A percentile compares a stretch with the other conserved stretches of the same genome.
phyloP scores from a whole-genome alignment of 2,329 filamentous ascomycete species.

The Metarhizium album region DNA sequence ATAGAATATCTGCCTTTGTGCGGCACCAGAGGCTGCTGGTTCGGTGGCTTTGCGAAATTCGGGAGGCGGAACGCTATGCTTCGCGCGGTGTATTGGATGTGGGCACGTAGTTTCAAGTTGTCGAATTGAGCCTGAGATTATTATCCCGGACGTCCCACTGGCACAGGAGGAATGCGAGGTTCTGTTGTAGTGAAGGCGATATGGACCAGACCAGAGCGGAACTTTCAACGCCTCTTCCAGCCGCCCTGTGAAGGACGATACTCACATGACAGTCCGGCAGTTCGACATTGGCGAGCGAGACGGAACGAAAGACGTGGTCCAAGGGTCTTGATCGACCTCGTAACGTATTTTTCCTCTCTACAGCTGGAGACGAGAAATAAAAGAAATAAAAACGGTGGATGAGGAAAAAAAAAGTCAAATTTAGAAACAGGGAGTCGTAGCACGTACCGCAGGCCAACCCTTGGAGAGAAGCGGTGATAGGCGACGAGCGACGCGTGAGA shows the following conservation, averaged over 20 bases:
- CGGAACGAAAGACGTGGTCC: neutral
- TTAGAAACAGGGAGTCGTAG: neutral
- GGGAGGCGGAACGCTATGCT: neutral
- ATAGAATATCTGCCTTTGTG: neutral
- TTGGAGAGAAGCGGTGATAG: slow-evolving; percentile 9
- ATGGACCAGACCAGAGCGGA: neutral
- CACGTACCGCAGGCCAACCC: slow-evolving; percentile 1
- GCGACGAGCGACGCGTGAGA: neutral
- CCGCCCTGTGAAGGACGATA: neutral
- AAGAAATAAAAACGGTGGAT: neutral
- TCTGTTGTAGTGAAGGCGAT: neutral
- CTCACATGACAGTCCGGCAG: neutral
- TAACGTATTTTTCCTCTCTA: too few relatives aligned
- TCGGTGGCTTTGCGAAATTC: neutral
- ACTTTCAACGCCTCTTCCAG: neutral
- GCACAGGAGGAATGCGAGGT: neutral
- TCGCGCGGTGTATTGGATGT: neutral
- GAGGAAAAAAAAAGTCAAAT: neutral
- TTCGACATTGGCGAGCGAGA: neutral
- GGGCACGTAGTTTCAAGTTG: neutral
- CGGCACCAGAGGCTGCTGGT: neutral
- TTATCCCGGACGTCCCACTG: neutral
- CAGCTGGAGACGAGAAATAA: too few relatives aligned
- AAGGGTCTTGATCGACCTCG: neutral
- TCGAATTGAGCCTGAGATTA: neutral